Evolutionary conservation across 1,284 basidiomycete species (phyloP).

Genomic region (Hemileia vastatrix): DNA sequence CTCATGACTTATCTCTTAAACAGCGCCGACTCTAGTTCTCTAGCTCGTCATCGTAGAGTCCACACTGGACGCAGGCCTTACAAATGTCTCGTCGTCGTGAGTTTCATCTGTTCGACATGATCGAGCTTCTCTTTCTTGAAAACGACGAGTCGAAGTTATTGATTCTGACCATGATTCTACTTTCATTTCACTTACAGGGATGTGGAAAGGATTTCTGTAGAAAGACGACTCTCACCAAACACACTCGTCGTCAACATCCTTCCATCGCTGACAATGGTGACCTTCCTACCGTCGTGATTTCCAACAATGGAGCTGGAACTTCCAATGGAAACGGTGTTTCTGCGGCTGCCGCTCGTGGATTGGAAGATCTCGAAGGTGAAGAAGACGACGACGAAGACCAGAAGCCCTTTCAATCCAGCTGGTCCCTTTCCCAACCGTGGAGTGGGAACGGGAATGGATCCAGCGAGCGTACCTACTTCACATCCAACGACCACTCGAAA

Average conservation of each 20-base stretch:
- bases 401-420: background rate
- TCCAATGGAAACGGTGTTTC: background rate
- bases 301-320: background rate
- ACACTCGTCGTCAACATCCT: constrained; percentile 42
- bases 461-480: background rate
- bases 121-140: constrained; percentile 6
- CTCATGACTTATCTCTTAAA: background rate
- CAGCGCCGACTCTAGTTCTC: constrained; percentile 52
- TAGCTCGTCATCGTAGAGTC: constrained; percentile 52
- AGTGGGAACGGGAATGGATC: background rate
- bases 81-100: constrained; percentile 35
- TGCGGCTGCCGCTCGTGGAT: background rate
- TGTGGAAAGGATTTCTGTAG: constrained; percentile 42
- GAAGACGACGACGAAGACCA: background rate
- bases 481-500: background rate
- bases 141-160: background rate
- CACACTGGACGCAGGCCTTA: constrained; percentile 48
- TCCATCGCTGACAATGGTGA: background rate
- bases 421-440: background rate
- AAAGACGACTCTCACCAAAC: constrained; percentile 48
- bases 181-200: too few species aligned
- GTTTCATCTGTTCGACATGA: constrained; percentile 34
- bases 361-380: background rate
- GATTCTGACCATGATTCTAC: background rate
- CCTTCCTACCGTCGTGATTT: background rate